These are phyloP conservation scores for Penicillium odoratum DNA, from an alignment of 495 filamentous ascomycete species.

Conservation along the genomic window DNA sequence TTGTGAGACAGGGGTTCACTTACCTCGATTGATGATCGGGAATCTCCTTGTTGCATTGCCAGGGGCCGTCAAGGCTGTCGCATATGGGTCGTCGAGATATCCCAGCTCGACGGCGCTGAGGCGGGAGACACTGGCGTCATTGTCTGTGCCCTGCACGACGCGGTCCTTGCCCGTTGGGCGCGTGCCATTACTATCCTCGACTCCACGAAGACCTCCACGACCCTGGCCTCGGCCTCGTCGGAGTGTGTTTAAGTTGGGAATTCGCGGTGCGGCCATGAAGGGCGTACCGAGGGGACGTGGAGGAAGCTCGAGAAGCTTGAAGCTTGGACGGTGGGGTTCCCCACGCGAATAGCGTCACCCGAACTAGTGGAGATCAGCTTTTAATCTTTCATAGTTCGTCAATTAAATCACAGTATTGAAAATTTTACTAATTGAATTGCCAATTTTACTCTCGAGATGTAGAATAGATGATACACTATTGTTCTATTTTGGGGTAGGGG, in stretches of 20 bases:
- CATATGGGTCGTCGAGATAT: slow-evolving; percentile 83
- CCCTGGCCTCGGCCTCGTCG: slow-evolving; percentile 53
- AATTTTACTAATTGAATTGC: too few species aligned
- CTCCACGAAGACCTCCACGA: slow-evolving; percentile 29
- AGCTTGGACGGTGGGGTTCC: slow-evolving; percentile 15
- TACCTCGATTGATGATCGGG: slow-evolving; percentile 93
- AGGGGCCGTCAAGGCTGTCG: slow-evolving; percentile 59
- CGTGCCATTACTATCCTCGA: slow-evolving; percentile 24
- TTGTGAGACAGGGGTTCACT: slow-evolving; percentile 5
- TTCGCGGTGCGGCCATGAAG: slow-evolving; percentile 68
- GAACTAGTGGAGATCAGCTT: neutral
- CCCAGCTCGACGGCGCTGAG: slow-evolving; percentile 86
- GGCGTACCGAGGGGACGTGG: slow-evolving; percentile 14
- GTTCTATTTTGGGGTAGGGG: too few species aligned
- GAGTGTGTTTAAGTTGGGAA: slow-evolving; percentile 73
- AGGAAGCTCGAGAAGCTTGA: slow-evolving; percentile 24
- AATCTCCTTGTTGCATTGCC: slow-evolving; percentile 54
- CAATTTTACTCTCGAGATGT: too few species aligned
- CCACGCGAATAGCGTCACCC: slow-evolving; percentile 12
- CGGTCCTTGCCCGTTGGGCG: slow-evolving; percentile 47
- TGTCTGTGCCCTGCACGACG: slow-evolving; percentile 84
- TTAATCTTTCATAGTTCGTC: neutral
- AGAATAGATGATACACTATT: too few species aligned
- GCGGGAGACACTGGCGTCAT: slow-evolving; percentile 84
- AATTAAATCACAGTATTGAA: neutral